phyloP scores from a whole-genome alignment of 371 early-diverging fungal species.

The Blastocladiella emersonii region DNA sequence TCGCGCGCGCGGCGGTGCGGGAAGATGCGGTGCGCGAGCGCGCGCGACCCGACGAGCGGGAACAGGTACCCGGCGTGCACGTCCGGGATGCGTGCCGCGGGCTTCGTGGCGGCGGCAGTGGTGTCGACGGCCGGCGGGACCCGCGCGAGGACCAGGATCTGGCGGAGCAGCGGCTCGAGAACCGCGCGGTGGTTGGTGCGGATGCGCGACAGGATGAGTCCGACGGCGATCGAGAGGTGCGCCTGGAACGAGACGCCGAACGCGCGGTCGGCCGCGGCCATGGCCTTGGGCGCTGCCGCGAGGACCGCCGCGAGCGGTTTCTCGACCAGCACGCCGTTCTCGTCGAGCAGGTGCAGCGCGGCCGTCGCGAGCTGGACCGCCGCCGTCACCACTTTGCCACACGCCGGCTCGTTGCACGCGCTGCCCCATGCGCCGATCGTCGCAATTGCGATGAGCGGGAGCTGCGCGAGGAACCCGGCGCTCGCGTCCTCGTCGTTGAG shows the following conservation, averaged over 20 bases:
- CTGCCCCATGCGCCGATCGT: too few relatives aligned
- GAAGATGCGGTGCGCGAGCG: neutral
- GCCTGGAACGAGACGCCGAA: neutral
- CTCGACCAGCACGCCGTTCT: too few relatives aligned
- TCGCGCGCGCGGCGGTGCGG: neutral
- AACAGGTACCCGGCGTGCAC: neutral
- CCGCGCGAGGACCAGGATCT: neutral
- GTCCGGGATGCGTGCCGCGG: neutral
- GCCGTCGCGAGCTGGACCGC: too few relatives aligned
- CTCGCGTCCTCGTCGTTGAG: too few relatives aligned
- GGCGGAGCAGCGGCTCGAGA: neutral
- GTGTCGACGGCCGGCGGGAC: too few relatives aligned
- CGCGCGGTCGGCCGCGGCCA: neutral
- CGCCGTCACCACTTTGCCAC: too few relatives aligned
- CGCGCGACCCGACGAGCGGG: neutral
- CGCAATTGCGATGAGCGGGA: too few relatives aligned
- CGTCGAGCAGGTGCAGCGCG: too few relatives aligned
- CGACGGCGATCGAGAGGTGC: neutral
- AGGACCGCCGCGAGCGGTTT: too few relatives aligned
- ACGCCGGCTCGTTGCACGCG: too few relatives aligned
- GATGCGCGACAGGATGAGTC: neutral
- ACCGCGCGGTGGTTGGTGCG: neutral
- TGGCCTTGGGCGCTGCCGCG: too few relatives aligned
- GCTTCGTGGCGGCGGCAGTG: neutral
- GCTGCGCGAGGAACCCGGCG: too few relatives aligned